Evolutionary conservation across 192 early-diverging fungal genomes (phyloP).

Genomic region (Coemansia sp.): DNA sequence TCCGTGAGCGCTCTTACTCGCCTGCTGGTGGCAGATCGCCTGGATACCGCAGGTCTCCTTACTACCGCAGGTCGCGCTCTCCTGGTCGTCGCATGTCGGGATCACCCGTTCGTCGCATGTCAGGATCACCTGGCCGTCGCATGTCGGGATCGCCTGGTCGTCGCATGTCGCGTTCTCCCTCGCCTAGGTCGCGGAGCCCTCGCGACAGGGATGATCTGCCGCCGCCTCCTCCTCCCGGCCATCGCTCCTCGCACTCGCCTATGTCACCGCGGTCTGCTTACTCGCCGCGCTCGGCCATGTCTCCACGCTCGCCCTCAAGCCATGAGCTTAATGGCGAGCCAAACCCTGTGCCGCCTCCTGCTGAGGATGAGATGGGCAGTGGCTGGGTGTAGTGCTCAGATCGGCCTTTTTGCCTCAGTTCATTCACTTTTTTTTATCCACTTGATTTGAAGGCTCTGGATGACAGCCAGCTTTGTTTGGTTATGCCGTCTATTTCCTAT

Average conservation of each 20-base stretch:
- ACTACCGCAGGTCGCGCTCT: constrained; percentile 24
- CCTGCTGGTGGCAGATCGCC: constrained; percentile 24
- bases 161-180: constrained; percentile 32
- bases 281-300: constrained; percentile 44
- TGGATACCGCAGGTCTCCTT: constrained; percentile 4
- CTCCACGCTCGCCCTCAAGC: constrained; percentile 52
- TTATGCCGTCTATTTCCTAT: too few relatives aligned
- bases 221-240: constrained; percentile 30
- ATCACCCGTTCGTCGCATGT: constrained; percentile 5
- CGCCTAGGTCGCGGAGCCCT: constrained; percentile 29
- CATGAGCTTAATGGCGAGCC: constrained; percentile 30
- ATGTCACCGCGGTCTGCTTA: constrained; percentile 1
- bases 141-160: neutral
- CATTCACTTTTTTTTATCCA: constrained; percentile 1
- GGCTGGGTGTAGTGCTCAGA: constrained; percentile 31
- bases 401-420: neutral
- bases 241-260: constrained; percentile 21
- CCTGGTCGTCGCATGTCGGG: constrained; percentile 18
- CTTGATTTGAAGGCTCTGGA: constrained; percentile 2
- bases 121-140: constrained; percentile 3
- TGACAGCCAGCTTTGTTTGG: too few relatives aligned
- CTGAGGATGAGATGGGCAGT: constrained; percentile 8
- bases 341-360: constrained; percentile 12
- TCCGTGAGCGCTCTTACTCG: constrained; percentile 55
- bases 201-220: constrained; percentile 11